Conservation (phyloP, 345 rosid genomes). For the Heritiera littoralis region DNA sequence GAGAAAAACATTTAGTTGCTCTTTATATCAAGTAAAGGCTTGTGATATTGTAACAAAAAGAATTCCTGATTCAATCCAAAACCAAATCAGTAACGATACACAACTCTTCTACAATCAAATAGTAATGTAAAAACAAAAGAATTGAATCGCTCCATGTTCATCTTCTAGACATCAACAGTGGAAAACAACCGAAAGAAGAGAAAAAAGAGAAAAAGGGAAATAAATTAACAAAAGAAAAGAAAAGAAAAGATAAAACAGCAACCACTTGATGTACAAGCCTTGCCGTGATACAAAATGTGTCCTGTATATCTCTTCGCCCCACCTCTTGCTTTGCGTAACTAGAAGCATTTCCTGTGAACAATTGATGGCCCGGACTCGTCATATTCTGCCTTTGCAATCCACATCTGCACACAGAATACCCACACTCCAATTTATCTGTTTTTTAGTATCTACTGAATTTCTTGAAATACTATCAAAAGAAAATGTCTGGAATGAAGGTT, state of each 20-base stretch:
- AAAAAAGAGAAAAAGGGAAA: not conserved
- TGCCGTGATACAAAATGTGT: constrained; percentile 23
- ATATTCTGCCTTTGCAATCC: constrained; percentile 70
- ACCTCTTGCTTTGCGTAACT: constrained; percentile 25
- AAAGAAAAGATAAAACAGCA: constrained; percentile 10
- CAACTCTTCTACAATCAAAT: constrained; percentile 30
- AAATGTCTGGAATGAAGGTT: too few species aligned
- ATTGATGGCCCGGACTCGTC: constrained; percentile 69
- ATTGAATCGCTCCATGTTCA: not conserved
- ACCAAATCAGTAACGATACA: constrained; percentile 37
- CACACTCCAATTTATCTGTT: constrained; percentile 4
- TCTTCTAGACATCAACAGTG: constrained; percentile 26
- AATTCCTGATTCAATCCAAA: constrained; percentile 38
- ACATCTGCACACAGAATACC: constrained; percentile 51
- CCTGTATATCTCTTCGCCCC: constrained; percentile 28
- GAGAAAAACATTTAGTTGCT: not conserved
- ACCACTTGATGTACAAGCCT: constrained; percentile 34
- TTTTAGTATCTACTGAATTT: not conserved
- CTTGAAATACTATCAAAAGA: not conserved
- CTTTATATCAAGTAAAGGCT: not conserved
- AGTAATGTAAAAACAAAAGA: constrained; percentile 14
- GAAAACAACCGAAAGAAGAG: constrained; percentile 9
- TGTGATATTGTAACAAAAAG: constrained; percentile 26
- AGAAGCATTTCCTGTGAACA: constrained; percentile 77
- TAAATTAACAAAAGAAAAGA: not conserved